These are phyloP conservation scores for Entamoeba invadens DNA, from an alignment of 208 protist species.

Conservation along the genomic window DNA sequence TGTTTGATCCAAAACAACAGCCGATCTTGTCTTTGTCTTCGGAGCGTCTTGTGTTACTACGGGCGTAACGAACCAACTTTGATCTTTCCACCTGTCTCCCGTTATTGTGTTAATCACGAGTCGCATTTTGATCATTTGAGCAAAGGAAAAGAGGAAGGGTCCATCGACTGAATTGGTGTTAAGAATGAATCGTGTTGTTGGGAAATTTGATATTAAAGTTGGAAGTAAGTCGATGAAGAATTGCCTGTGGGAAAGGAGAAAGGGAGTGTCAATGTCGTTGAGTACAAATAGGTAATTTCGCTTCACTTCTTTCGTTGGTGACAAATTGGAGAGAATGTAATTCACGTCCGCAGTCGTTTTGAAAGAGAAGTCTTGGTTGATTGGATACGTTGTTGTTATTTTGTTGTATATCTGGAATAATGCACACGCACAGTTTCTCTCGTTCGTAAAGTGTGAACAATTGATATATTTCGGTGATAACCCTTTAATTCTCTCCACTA, in stretches of 20 bases:
- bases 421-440: no score
- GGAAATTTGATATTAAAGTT: neutral
- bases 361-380: no score
- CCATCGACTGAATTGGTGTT: neutral
- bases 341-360: no score
- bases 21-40: neutral
- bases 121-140: neutral
- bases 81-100: neutral
- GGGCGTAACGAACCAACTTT: neutral
- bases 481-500: no score
- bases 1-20: no score
- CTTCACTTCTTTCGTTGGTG: no score
- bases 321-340: no score
- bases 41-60: neutral
- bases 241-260: neutral
- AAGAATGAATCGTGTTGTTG: neutral
- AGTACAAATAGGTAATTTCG: neutral
- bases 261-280: neutral
- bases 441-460: no score
- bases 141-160: neutral
- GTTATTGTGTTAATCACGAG: neutral
- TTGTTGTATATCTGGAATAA: no score
- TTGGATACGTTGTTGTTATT: no score
- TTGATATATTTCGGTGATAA: no score
- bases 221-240: neutral